phyloP scores from a whole-genome alignment of 257 asterid genomes.

The Nicotiana tomentosiformis region DNA sequence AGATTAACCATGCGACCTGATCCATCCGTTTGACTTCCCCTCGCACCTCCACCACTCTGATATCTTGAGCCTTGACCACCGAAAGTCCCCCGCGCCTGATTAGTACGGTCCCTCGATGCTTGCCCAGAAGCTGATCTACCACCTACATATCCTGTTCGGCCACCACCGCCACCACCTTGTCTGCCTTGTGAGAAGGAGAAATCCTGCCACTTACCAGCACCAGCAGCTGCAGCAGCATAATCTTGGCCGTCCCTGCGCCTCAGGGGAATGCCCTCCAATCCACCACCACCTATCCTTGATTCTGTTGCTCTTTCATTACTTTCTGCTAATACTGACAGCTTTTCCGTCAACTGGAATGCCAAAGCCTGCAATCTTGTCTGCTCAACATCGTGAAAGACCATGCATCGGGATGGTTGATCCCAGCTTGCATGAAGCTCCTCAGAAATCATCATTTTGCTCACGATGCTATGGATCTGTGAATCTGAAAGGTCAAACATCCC shows the following conservation, averaged over 20 bases:
- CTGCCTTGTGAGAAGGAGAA: slow-evolving; percentile 66
- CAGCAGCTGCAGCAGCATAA: slow-evolving; percentile 52
- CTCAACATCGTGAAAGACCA: slow-evolving; percentile 74
- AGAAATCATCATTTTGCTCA: slow-evolving; percentile 79
- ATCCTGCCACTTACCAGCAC: slow-evolving; percentile 76
- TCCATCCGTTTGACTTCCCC: slow-evolving; percentile 58
- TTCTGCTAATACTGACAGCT: slow-evolving; percentile 72
- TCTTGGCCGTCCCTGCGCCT: slow-evolving; percentile 92
- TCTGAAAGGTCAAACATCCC: slow-evolving; percentile 77
- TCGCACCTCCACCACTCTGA: slow-evolving; percentile 39
- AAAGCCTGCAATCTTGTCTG: slow-evolving; percentile 74
- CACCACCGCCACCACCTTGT: slow-evolving; percentile 61
- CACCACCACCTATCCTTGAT: slow-evolving; percentile 77
- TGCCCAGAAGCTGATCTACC: slow-evolving; percentile 37
- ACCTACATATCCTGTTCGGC: slow-evolving; percentile 50
- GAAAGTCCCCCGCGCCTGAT: slow-evolving; percentile 41
- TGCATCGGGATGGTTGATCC: slow-evolving; percentile 91
- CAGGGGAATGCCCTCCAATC: slow-evolving; percentile 64
- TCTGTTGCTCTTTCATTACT: slow-evolving; percentile 79
- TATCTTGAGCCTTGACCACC: slow-evolving; percentile 42
- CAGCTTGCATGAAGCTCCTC: slow-evolving; percentile 93
- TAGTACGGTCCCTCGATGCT: slow-evolving; percentile 42
- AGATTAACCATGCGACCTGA: slow-evolving; percentile 82
- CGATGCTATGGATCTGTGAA: slow-evolving; percentile 57
- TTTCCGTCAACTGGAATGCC: slow-evolving; percentile 77